These are phyloP conservation scores for Zymoseptoria brevis DNA, from an alignment of 2,329 filamentous ascomycete species.

Conservation along the genomic window DNA sequence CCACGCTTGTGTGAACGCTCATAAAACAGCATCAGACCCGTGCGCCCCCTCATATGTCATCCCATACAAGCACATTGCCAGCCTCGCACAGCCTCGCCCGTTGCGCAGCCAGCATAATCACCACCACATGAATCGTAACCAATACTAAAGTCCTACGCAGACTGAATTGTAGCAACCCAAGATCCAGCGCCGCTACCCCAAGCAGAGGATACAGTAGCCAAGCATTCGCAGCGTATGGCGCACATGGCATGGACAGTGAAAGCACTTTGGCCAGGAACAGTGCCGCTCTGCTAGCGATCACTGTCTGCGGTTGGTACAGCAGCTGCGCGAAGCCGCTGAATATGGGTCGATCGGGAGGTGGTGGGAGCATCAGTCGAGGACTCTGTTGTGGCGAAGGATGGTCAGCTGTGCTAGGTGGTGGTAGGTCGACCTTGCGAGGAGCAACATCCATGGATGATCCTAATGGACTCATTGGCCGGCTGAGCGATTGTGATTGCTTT, in stretches of 20 bases:
- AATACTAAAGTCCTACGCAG: constrained; percentile 35
- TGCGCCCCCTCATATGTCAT: constrained; percentile 5
- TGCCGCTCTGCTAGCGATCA: constrained; percentile 42
- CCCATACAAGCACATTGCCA: constrained; percentile 13
- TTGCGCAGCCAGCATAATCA: constrained; percentile 33
- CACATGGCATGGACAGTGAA: constrained; percentile 59
- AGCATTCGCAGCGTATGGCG: constrained; percentile 59
- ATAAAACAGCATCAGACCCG: background rate
- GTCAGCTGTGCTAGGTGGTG: constrained; percentile 1
- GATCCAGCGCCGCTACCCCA: constrained; percentile 59
- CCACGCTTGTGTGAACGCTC: background rate
- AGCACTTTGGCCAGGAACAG: constrained; percentile 64
- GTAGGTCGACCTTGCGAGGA: constrained; percentile 4
- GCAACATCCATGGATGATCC: constrained; percentile 4
- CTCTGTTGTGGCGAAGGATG: constrained; percentile 18
- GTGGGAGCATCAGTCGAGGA: constrained; percentile 30
- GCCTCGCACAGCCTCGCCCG: constrained; percentile 13
- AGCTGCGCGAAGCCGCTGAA: constrained; percentile 27
- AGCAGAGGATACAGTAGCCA: constrained; percentile 61
- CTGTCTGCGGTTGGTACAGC: constrained; percentile 27
- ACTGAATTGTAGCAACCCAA: constrained; percentile 33
- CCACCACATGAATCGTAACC: constrained; percentile 40
- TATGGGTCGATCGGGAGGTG: constrained; percentile 24
- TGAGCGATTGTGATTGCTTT: constrained; percentile 10
- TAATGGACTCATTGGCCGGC: constrained; percentile 7